Conservation (phyloP, 345 rosid species). For the Balakata baccata region DNA sequence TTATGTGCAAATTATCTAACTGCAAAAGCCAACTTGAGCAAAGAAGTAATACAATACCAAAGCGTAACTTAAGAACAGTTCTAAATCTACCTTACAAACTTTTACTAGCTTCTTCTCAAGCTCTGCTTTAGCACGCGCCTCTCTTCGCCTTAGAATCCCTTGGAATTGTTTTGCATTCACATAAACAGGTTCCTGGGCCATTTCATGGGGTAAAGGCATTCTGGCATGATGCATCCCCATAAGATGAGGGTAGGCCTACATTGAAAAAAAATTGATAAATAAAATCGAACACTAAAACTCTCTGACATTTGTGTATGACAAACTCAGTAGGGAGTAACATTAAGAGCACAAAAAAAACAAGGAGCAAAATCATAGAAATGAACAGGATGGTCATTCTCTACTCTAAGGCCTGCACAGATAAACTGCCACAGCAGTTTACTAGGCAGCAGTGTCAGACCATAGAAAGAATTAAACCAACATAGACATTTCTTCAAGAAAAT, state of each 20-base stretch:
- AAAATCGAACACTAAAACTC: not conserved
- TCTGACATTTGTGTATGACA: not conserved
- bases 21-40: not conserved
- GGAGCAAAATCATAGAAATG: not conserved
- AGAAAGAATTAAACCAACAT: not conserved
- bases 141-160: constrained; percentile 89
- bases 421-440: too few relatives aligned
- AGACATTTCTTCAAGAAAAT: not conserved
- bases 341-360: not conserved
- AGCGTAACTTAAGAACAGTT: not conserved
- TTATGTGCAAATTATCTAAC: not conserved
- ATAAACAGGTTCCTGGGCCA: constrained; percentile 91
- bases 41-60: not conserved
- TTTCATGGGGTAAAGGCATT: constrained; percentile 82
- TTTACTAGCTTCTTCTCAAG: constrained; percentile 75
- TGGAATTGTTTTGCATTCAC: constrained; percentile 95
- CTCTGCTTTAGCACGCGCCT: constrained; percentile 97
- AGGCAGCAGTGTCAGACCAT: too few relatives aligned
- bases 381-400: too few relatives aligned
- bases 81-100: constrained; percentile 68
- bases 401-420: too few relatives aligned
- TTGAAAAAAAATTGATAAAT: not conserved
- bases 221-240: constrained; percentile 74
- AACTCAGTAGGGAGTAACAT: not conserved
- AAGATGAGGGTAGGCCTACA: constrained; percentile 79